phyloP scores from a whole-genome alignment of 768 basidiomycete genomes.

The Rhodotorula kratochvilovae region DNA sequence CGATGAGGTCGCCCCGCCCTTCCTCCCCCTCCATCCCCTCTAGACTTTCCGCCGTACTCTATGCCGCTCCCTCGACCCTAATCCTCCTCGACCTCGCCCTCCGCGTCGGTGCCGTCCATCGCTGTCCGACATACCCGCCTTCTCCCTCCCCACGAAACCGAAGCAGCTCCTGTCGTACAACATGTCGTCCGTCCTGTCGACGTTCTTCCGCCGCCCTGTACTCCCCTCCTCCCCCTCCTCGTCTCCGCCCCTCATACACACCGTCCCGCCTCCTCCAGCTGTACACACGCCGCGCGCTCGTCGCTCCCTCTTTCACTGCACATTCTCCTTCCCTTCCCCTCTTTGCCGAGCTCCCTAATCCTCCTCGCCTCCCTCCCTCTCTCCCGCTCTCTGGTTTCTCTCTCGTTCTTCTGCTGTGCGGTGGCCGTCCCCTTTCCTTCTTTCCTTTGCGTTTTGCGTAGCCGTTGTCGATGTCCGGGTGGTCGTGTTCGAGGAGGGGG shows the following conservation, averaged over 20 bases:
- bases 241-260: too few species aligned
- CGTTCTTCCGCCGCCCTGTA: too few species aligned
- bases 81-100: not conserved
- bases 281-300: too few species aligned
- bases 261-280: too few species aligned
- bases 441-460: too few species aligned
- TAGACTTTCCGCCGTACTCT: not conserved
- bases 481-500: too few species aligned
- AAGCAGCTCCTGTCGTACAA: not conserved
- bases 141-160: not conserved
- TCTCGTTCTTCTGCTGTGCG: not conserved
- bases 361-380: too few species aligned
- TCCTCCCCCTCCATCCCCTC: not conserved
- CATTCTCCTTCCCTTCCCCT: not conserved
- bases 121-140: too few species aligned
- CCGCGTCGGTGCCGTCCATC: not conserved
- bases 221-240: too few species aligned
- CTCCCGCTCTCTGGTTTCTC: too few species aligned
- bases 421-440: not conserved
- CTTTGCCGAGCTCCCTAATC: too few species aligned
- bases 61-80: not conserved
- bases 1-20: not conserved
- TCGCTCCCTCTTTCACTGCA: not conserved
- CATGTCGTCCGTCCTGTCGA: not conserved
- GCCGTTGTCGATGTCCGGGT: too few species aligned